Evolutionary conservation across 306 rosid species (phyloP), one percentile per base, ranked within the genome.

Genomic region (Ormosia semicastrata): DNA sequence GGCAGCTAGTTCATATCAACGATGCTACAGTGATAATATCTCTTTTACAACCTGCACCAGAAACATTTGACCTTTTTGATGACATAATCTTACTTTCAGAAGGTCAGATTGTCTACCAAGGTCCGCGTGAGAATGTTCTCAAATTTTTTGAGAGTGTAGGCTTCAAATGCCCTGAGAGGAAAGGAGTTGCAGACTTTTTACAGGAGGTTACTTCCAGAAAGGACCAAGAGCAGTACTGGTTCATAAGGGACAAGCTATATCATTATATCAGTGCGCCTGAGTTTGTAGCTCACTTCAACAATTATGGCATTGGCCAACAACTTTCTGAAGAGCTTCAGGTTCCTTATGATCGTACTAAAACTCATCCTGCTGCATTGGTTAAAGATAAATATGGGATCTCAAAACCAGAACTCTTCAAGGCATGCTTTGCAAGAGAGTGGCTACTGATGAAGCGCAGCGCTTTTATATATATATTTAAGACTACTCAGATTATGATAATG

Each of bases 191-290:
- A 8, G 95, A 93, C 76, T 93, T 93, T 50, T 81, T 93, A 71
- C 95, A 88, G 58, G 97, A 93, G 75, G 92, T 93, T 74, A 91
- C 97, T 71, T 93, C 97, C 65, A 84, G 71, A 84, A 93, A 93
- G 69, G 97, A 93, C 78, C 97, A 91, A 87, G 92, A 89, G 33
- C 92, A 93, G 67, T 93, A 93, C 81, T 93, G 94, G 94, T 85
- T 77, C 56, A 62, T 1, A 76, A 90, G 56, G 79, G 83, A 86
- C 75, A 82, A 85, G 71, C 90, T 94, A 41, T 88, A 93, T 76
- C 80, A 44, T n/a, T 93, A 72, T 71, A 37, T 89, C 68, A 75
- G 83, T 7, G 94, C 82, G 5, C 43, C 89, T 6, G 90, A 87
- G 64, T 88, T 93, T 71, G 86, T 80, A 8, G 76, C 82, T 1